Evolutionary conservation across 2,329 filamentous ascomycete species (phyloP).

Genomic region (Alternaria panax): DNA sequence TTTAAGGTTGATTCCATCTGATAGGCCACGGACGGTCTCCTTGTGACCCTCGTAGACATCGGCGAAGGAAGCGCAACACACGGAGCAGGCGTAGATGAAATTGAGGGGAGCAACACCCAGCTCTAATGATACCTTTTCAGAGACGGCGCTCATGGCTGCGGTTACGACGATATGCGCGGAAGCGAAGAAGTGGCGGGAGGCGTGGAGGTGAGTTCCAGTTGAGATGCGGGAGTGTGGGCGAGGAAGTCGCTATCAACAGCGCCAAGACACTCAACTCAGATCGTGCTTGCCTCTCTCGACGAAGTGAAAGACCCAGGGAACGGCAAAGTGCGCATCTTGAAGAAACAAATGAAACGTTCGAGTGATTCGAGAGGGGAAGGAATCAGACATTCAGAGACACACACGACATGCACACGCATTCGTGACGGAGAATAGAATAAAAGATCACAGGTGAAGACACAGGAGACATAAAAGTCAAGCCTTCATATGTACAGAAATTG

Average conservation of each 20-base stretch:
- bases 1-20: slow-evolving; percentile 45
- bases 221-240: slow-evolving; percentile 1
- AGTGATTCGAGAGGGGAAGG: not conserved
- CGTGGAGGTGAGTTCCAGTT: slow-evolving; percentile 5
- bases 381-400: not conserved
- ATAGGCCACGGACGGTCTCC: slow-evolving; percentile 49
- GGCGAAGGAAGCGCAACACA: slow-evolving; percentile 56
- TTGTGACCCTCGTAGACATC: slow-evolving; percentile 54
- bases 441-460: slow-evolving; percentile 1
- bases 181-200: slow-evolving; percentile 3
- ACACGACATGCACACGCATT: not conserved
- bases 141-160: slow-evolving; percentile 20
- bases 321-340: not conserved
- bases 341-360: not conserved
- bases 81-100: slow-evolving; percentile 58
- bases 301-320: not conserved
- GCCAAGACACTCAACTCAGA: slow-evolving; percentile 25
- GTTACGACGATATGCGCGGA: not conserved
- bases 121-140: slow-evolving; percentile 17
- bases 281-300: slow-evolving; percentile 13
- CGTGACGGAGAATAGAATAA: not conserved
- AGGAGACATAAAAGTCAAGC: slow-evolving; percentile 20
- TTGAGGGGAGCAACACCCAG: slow-evolving; percentile 50
- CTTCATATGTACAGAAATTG: slow-evolving; percentile 41
- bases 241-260: slow-evolving; percentile 23